Evolutionary conservation across 331 rosid genomes (phyloP).

Genomic region (Acacia pycnantha): DNA sequence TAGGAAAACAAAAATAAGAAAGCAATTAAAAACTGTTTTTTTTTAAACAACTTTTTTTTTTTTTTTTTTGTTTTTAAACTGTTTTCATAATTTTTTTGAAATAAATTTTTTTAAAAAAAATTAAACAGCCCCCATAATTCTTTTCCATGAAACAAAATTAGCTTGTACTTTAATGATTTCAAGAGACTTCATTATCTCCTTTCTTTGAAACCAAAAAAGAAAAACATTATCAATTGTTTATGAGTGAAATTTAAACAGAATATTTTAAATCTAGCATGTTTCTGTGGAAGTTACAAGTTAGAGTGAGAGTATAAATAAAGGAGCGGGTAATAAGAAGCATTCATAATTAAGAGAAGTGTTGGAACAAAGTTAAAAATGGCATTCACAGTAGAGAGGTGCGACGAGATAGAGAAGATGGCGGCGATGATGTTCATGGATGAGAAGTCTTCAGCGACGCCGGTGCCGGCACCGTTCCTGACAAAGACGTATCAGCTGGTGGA

Average conservation of each 20-base stretch:
- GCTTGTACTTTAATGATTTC: too few species aligned
- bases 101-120: too few species aligned
- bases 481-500: conserved; percentile 82
- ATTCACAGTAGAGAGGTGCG: not conserved
- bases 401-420: not conserved
- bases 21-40: too few species aligned
- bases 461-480: conserved; percentile 72
- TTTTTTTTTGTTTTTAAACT: too few species aligned
- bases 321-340: not conserved
- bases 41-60: too few species aligned
- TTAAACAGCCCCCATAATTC: too few species aligned
- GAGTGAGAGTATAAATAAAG: not conserved
- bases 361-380: not conserved
- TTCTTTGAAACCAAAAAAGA: not conserved
- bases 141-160: not conserved
- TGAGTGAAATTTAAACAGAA: too few species aligned
- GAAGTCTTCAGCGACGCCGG: not conserved
- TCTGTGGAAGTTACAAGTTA: not conserved
- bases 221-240: too few species aligned
- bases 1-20: too few species aligned
- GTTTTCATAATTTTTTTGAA: too few species aligned
- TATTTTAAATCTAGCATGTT: not conserved
- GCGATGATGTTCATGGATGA: not conserved
- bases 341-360: not conserved
- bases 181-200: not conserved